Conservation (phyloP, 2,329 filamentous ascomycete genomes). For the Sclerotinia borealis region DNA sequence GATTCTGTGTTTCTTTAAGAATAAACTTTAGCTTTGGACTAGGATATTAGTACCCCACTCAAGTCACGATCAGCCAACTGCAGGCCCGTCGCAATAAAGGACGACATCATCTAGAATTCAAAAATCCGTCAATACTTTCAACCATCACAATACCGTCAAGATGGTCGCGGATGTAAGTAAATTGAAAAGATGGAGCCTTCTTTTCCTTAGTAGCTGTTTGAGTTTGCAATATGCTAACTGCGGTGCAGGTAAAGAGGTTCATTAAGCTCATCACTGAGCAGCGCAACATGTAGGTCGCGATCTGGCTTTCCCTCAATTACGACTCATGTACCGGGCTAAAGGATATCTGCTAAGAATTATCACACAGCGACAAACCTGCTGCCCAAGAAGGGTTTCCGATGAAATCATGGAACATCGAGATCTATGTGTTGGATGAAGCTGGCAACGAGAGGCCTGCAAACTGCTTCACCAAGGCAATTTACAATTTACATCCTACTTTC, state of each 20-base stretch:
- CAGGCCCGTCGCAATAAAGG: constrained; percentile 7
- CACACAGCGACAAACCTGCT: constrained; percentile 66
- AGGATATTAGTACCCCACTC: constrained; percentile 11
- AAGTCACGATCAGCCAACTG: constrained; percentile 9
- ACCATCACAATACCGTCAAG: constrained; percentile 16
- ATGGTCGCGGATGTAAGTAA: constrained; percentile 32
- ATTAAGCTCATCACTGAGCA: constrained; percentile 94
- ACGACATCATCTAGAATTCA: constrained; percentile 5
- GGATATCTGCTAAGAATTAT: constrained; percentile 11
- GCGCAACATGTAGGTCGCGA: constrained; percentile 56
- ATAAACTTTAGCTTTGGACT: neutral
- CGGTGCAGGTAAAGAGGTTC: constrained; percentile 64
- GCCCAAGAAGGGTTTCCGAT: constrained; percentile 85
- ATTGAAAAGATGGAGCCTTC: neutral
- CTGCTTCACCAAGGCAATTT: constrained; percentile 87
- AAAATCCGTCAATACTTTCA: constrained; percentile 4
- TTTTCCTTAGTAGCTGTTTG: neutral
- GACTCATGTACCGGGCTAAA: neutral
- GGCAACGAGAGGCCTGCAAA: constrained; percentile 77
- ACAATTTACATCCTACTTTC: constrained; percentile 92
- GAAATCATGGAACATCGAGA: constrained; percentile 83
- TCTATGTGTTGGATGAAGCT: constrained; percentile 78
- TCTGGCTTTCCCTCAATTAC: neutral
- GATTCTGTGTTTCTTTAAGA: constrained; percentile 4
- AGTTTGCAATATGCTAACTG: constrained; percentile 9